phyloP scores from a whole-genome alignment of 2,329 filamentous ascomycete genomes.

The Pestalotiopsis sp. region DNA sequence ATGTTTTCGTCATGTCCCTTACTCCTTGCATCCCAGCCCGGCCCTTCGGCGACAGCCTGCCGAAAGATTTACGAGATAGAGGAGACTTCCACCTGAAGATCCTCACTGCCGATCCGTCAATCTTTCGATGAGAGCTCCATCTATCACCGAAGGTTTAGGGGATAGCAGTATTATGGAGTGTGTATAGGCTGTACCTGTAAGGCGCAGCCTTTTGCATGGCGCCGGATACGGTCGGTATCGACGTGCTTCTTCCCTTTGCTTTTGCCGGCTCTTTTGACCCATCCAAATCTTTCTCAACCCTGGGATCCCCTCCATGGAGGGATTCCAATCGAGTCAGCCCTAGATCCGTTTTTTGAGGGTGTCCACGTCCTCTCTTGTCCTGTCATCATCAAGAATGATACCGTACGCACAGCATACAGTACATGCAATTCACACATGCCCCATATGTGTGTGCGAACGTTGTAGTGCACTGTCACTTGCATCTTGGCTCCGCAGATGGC shows the following conservation, averaged over 20 bases:
- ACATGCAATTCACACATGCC: neutral
- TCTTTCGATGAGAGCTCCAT: conserved; percentile 3
- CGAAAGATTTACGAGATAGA: neutral
- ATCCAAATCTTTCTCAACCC: neutral
- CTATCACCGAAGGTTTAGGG: neutral
- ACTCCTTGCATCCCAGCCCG: neutral
- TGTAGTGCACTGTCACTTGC: neutral
- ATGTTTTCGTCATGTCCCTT: neutral
- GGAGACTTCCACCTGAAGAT: neutral
- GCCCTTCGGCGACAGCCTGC: conserved; percentile 1
- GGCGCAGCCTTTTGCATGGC: neutral
- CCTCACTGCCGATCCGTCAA: neutral
- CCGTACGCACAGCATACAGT: neutral
- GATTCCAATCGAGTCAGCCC: neutral
- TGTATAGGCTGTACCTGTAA: neutral
- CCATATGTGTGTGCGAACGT: neutral
- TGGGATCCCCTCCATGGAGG: neutral
- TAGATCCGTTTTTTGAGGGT: neutral
- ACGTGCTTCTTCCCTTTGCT: neutral
- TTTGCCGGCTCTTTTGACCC: neutral
- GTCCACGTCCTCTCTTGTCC: neutral
- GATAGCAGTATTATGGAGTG: neutral
- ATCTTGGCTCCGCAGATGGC: conserved; percentile 6
- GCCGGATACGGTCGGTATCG: neutral
- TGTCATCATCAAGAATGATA: neutral